Base-by-base conservation (phyloP, 768 basidiomycete species). In the Kwoniella pini region DNA sequence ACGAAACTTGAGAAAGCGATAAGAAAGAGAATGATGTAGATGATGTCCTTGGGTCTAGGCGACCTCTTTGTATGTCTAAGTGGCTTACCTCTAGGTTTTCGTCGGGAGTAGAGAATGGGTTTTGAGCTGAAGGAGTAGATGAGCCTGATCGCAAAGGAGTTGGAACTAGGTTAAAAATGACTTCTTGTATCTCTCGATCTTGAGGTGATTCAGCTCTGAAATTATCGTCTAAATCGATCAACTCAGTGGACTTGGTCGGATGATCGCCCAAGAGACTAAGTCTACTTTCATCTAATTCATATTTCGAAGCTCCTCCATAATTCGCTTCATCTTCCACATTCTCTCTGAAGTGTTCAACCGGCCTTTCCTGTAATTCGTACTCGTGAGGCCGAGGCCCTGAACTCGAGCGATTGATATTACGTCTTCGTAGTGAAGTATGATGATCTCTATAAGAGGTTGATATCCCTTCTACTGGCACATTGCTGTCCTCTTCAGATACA, bases 11-110 rank as follows among this genome's bases (percentile, higher is more conserved):
- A 21, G 55, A 59, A 7, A 69, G 56, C 12, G 68, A 69, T 3
- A 69, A 42, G 62, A 69, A 69, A 2, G 64, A 65, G 62, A 66
- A 69, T 11, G 68, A 63, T 12, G 64, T 63, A 7, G 67, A 68
- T 21, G 53, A 54, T 22, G 39, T 52, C 1, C 52, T 21, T 19
- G 50, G 55, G 6, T 30, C 33, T 13, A 27, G 21, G 7, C 33
- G 33, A 36, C 15, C 33, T n/a, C n/a, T n/a, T n/a, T 7, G 33
- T 15, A 15, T 7, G 33, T 15, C 7, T 15, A 36, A 36, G 33
- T 15, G 33, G 39, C 49, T 38, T 9, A 40, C 19, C 11, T 42
- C 9, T 17, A 5, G 40, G n/a, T 10, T 11, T 44, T 52, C 58
- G 22, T 49, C 46, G 21, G 38, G 49, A 28, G 57, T 31, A 17